phyloP scores from a whole-genome alignment of 768 basidiomycete genomes.

The Russula abietina region DNA sequence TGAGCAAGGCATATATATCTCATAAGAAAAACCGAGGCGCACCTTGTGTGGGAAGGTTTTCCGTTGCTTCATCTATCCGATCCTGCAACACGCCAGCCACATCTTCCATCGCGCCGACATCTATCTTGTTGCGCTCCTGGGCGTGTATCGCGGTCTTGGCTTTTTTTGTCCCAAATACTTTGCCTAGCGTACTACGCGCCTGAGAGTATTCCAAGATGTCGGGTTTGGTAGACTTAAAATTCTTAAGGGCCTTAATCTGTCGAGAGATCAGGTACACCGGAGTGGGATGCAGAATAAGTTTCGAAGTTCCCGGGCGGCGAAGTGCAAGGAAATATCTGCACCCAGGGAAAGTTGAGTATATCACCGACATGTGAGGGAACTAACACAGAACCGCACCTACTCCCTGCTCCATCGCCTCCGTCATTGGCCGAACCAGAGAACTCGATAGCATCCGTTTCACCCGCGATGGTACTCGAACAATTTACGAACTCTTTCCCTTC shows the following conservation, averaged over 20 bases:
- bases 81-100: constrained; percentile 79
- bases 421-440: constrained; percentile 63
- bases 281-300: constrained; percentile 61
- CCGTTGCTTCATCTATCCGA: constrained; percentile 69
- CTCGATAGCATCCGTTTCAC: constrained; percentile 80
- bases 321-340: constrained; percentile 78
- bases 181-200: constrained; percentile 74
- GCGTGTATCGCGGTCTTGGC: constrained; percentile 81
- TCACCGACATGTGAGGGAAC: no score
- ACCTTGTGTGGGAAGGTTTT: constrained; percentile 66
- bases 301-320: constrained; percentile 68
- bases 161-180: constrained; percentile 93
- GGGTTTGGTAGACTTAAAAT: constrained; percentile 44
- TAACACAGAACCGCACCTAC: constrained; percentile 47
- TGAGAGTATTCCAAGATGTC: constrained; percentile 52
- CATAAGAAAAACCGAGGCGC: constrained; percentile 26
- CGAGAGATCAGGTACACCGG: constrained; percentile 66
- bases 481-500: constrained; percentile 33
- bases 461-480: constrained; percentile 51
- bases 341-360: neutral
- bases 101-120: constrained; percentile 80
- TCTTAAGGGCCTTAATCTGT: constrained; percentile 80
- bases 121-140: constrained; percentile 83
- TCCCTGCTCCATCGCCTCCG: constrained; percentile 48
- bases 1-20: neutral